phyloP scores from a whole-genome alignment of 2,329 filamentous ascomycete genomes.

The Pseudogymnoascus sp. region DNA sequence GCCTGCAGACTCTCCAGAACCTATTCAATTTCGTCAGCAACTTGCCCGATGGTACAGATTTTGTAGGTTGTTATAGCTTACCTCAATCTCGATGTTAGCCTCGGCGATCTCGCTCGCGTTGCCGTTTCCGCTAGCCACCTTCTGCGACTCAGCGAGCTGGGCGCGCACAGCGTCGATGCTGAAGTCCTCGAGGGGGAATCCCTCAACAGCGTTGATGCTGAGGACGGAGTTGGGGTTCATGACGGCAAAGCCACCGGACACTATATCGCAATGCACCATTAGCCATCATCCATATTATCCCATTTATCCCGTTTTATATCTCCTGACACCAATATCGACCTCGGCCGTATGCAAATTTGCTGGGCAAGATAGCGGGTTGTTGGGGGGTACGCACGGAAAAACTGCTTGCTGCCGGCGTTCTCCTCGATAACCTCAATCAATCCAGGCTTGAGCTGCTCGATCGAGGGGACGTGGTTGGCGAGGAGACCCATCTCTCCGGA shows the following conservation, averaged over 20 bases:
- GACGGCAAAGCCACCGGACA: conserved; percentile 93
- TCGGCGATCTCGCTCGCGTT: conserved; percentile 97
- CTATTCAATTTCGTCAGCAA: conserved; percentile 39
- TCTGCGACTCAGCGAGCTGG: conserved; percentile 91
- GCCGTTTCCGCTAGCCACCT: conserved; percentile 81
- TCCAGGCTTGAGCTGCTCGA: conserved; percentile 97
- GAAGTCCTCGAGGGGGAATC: conserved; percentile 91
- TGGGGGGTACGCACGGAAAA: conserved; percentile 70
- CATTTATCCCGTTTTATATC: neutral
- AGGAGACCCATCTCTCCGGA: conserved; percentile 99
- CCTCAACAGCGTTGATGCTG: conserved; percentile 98
- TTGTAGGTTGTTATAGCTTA: conserved; percentile 35
- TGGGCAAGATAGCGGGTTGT: too few relatives aligned
- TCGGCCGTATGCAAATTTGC: neutral
- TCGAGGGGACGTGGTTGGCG: conserved; percentile 96
- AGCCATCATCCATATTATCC: conserved; percentile 1
- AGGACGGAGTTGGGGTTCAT: conserved; percentile 91
- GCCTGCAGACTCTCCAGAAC: conserved; percentile 78
- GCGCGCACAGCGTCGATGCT: conserved; percentile 80
- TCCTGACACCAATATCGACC: neutral
- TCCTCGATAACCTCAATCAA: conserved; percentile 95
- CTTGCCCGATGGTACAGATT: neutral
- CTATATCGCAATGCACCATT: conserved; percentile 37
- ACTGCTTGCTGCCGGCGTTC: conserved; percentile 82
- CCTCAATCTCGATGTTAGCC: conserved; percentile 98